These are phyloP conservation scores for Musa balbisiana DNA, from an alignment of 202 grass and related monocot species.

Conservation along the genomic window DNA sequence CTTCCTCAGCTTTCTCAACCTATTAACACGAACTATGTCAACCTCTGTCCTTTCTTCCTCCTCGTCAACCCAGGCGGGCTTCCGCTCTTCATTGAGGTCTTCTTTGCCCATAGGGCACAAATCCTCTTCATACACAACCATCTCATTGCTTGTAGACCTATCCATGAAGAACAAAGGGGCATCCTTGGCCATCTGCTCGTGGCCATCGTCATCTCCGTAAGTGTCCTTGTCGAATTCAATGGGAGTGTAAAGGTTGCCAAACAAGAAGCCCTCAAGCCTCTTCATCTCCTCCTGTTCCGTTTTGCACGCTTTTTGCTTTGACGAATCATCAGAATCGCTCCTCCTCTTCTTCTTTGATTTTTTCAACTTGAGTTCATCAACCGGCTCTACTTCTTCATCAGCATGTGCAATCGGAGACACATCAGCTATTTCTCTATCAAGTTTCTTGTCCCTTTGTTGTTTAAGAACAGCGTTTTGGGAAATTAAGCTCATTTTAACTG, in stretches of 20 bases:
- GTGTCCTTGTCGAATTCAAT: conserved; percentile 47
- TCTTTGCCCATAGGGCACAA: background rate
- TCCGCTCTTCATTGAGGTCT: conserved; percentile 21
- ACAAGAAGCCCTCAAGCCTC: conserved; percentile 45
- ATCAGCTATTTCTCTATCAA: conserved; percentile 10
- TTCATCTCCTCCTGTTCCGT: conserved; percentile 44
- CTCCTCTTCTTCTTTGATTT: conserved; percentile 29
- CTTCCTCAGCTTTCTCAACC: conserved; percentile 72
- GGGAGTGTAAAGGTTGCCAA: conserved; percentile 39
- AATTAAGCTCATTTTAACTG: conserved; percentile 49
- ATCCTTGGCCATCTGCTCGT: background rate
- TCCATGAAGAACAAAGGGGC: conserved; percentile 53
- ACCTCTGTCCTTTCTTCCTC: conserved; percentile 58
- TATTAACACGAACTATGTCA: conserved; percentile 45
- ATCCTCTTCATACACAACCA: conserved; percentile 46
- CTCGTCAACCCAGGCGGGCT: conserved; percentile 61
- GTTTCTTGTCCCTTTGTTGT: conserved; percentile 7
- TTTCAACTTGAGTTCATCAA: conserved; percentile 13
- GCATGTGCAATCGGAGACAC: conserved; percentile 3
- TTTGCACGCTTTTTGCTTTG: conserved; percentile 15
- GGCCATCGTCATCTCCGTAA: background rate
- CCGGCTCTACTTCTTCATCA: conserved; percentile 14
- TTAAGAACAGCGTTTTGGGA: conserved; percentile 34
- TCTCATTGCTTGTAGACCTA: conserved; percentile 27
- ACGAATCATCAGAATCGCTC: conserved; percentile 6